Base-by-base conservation (phyloP, 1,284 basidiomycete genomes). In the Sphagnurus paluster region DNA sequence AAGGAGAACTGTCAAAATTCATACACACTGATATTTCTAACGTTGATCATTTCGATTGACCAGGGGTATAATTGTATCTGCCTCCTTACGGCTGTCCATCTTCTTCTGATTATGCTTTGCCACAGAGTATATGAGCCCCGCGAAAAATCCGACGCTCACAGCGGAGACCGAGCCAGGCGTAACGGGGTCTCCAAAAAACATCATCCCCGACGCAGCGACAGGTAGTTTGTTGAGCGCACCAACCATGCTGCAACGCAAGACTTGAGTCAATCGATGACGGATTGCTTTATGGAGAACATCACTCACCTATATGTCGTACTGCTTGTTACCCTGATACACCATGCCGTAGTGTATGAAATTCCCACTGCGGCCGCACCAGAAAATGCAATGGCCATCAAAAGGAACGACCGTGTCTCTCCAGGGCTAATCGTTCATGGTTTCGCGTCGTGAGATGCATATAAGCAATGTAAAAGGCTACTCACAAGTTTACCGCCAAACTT, bases 201-300 rank as follows among this genome's bases (percentile, higher is more conserved):
- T 67, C 88, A 98, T 93, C 10, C 94, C 94, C 20, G 91, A 94
- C 14, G 93, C 93, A 6, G 97, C 97, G 28, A 99, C 91, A 14
- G 97, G 97, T 11, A 99, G 79, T 73, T 99, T 99, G 76, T 99
- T 99, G 57, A 99, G 70, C 0, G 97, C 97, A 6, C 97, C 97
- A 42, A 98, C 95, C 97, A 99, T 99, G 57, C 91, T 94, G 64
- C 25, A 51, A 34, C 38, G 23, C 37, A 21, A 32, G 35, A 51
- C n/a, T n/a, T n/a, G 29, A 56, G 44, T 36, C 28, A 51, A 28
- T 26, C 42, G 40, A 16, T 34, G 30, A 23, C 23, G 16, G 34
- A 29, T n/a, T 23, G 26, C 33, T 23, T 33, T 17, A 13, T 45
- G 43, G 26, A 34, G 42, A 33, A 40, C 34, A 40, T 42, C 29